These are phyloP conservation scores for Teratosphaeriaceae sp. DNA, from an alignment of 2,329 filamentous ascomycete species.

Conservation along the genomic window DNA sequence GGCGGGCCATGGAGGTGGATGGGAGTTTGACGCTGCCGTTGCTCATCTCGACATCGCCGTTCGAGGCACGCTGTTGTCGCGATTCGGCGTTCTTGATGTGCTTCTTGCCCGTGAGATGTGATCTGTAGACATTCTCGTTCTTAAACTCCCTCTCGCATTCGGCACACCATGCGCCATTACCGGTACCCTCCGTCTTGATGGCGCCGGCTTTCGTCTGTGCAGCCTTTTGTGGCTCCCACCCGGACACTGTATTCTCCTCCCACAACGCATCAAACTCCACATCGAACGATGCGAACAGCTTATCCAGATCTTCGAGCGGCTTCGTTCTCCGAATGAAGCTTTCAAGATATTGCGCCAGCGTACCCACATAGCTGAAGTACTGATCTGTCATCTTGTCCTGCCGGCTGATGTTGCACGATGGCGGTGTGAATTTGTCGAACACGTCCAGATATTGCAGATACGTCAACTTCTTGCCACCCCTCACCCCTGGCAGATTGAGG, in stretches of 20 bases:
- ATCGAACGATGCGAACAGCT: slow-evolving; percentile 68
- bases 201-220: slow-evolving; percentile 15
- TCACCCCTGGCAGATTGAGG: slow-evolving; percentile 80
- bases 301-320: slow-evolving; percentile 79
- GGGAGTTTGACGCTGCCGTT: slow-evolving; percentile 13
- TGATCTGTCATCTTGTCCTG: slow-evolving; percentile 83
- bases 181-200: slow-evolving; percentile 47
- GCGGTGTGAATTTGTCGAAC: slow-evolving; percentile 79
- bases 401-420: slow-evolving; percentile 66
- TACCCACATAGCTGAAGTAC: slow-evolving; percentile 84
- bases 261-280: slow-evolving; percentile 78
- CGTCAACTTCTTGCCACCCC: slow-evolving; percentile 56
- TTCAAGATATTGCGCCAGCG: slow-evolving; percentile 77
- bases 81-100: slow-evolving; percentile 77
- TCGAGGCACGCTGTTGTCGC: slow-evolving; percentile 39
- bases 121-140: slow-evolving; percentile 90
- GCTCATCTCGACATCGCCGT: slow-evolving; percentile 18
- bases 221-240: slow-evolving; percentile 57
- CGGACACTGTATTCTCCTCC: slow-evolving; percentile 70
- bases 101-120: slow-evolving; percentile 84
- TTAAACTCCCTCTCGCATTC: slow-evolving; percentile 94
- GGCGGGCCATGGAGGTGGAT: slow-evolving; percentile 31
- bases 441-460: slow-evolving; percentile 91
- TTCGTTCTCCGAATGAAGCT: slow-evolving; percentile 77
- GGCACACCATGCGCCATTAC: slow-evolving; percentile 76